Base-by-base conservation (phyloP, 306 rosid species). In the Rosa chinensis region DNA sequence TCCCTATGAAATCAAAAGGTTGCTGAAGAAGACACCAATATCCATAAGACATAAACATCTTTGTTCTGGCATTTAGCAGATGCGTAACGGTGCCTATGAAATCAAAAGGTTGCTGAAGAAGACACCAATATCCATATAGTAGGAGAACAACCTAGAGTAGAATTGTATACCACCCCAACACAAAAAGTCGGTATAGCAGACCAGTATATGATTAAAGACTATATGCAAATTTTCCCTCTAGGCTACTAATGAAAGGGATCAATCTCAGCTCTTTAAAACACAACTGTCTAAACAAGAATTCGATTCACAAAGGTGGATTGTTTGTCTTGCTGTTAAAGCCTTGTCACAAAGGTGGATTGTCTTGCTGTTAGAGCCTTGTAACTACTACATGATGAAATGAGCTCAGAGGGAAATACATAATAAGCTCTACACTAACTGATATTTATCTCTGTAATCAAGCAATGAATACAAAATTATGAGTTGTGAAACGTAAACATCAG, bases 1-100 rank as follows among this genome's bases (percentile, higher is more conserved):
- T 28, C n/a, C 23, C 39, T 73, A 50, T 10, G 68, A 73, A 66
- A 16, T 48, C 10, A 17, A 6, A 10, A 13, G 42, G 72, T 12
- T 10, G 35, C n/a, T 11, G 28, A 32, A 47, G 77, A 55, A 10
- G 23, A 17, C 10, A 25, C 32, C 52, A 43, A 28, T 80, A 73
- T 50, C 58, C 40, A 64, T 39, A 72, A 25, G 43, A 50, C 8
- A 17, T 0, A 48, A n/a, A 16, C 59, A 70, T 28, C 28, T 28
- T 28, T 28, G 28, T 28, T 28, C 28, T 28, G 28, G 28, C 28
- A 28, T 28, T 28, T 28, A 28, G 28, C 28, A 28, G 76, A 45
- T 35, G 69, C 66, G 75, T 66, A 48, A 49, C 52, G 66, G 35
- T 28, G 32, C 23, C 39, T 73, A 50, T 10, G 68, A 73, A 66